These are phyloP conservation scores for Amanita rubescens DNA, from an alignment of 768 basidiomycete species.

Conservation along the genomic window DNA sequence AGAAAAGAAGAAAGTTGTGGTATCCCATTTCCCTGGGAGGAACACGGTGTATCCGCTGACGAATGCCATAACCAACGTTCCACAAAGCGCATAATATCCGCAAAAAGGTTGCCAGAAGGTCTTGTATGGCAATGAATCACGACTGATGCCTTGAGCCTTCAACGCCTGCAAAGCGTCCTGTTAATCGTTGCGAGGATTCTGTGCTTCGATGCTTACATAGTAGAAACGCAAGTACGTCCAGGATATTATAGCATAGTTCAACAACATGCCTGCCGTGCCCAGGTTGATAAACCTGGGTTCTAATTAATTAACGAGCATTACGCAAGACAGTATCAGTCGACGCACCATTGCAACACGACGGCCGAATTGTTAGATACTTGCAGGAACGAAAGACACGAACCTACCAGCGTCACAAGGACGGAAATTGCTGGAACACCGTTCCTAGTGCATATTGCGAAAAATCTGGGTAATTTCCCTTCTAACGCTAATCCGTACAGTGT, in stretches of 20 bases:
- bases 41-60: constrained; percentile 46
- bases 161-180: constrained; percentile 26
- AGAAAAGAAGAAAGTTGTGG: constrained; percentile 42
- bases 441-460: constrained; percentile 46
- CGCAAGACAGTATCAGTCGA: neutral
- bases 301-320: neutral
- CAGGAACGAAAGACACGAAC: constrained; percentile 36
- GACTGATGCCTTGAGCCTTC: constrained; percentile 35
- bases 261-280: constrained; percentile 39
- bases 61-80: constrained; percentile 39
- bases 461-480: constrained; percentile 48
- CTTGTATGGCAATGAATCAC: constrained; percentile 37
- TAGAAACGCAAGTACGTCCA: constrained; percentile 44
- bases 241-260: constrained; percentile 41
- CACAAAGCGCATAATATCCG: constrained; percentile 41
- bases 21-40: constrained; percentile 41
- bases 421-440: constrained; percentile 54
- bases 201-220: constrained; percentile 21
- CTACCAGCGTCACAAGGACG: constrained; percentile 33
- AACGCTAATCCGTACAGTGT: constrained; percentile 50
- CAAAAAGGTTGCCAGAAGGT: constrained; percentile 46
- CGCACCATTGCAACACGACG: constrained; percentile 40
- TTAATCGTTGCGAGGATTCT: neutral
- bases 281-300: constrained; percentile 38
- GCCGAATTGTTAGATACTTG: constrained; percentile 42